Percentiles rank a stretch among this genome's conserved stretches.
Conservation (phyloP, 345 rosid genomes). For the Angophora floribunda region DNA sequence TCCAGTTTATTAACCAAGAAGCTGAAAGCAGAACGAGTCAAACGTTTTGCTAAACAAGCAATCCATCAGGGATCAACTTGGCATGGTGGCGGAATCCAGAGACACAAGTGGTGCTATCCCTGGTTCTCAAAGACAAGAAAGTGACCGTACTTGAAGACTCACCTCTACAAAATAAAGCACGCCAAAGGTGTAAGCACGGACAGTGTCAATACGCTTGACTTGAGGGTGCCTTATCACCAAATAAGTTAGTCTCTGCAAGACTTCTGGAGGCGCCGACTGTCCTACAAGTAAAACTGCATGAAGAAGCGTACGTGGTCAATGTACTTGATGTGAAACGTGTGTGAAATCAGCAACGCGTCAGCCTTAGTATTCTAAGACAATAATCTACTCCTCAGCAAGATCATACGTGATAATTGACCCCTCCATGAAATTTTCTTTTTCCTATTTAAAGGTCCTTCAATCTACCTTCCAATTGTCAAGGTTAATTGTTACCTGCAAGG, state of each 20-base stretch:
- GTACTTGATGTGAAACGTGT: not conserved
- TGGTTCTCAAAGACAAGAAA: not conserved
- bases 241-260: conserved; percentile 74
- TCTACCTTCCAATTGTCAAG: not conserved
- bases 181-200: conserved; percentile 90
- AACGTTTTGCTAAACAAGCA: not conserved
- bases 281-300: conserved; percentile 76
- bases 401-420: not conserved
- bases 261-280: conserved; percentile 81
- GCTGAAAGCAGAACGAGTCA: not conserved
- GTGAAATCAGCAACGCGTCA: not conserved
- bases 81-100: not conserved
- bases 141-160: not conserved
- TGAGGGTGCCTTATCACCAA: conserved; percentile 59
- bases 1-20: not conserved
- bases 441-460: not conserved
- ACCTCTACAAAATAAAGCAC: conserved; percentile 96
- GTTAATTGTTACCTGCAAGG: not conserved
- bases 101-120: not conserved
- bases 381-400: not conserved
- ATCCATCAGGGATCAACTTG: not conserved
- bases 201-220: conserved; percentile 79
- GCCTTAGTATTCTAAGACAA: not conserved
- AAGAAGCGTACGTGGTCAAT: not conserved
- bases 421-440: not conserved